Base-by-base conservation (phyloP, 2,329 filamentous ascomycete species). In the Xylariaceae sp. region DNA sequence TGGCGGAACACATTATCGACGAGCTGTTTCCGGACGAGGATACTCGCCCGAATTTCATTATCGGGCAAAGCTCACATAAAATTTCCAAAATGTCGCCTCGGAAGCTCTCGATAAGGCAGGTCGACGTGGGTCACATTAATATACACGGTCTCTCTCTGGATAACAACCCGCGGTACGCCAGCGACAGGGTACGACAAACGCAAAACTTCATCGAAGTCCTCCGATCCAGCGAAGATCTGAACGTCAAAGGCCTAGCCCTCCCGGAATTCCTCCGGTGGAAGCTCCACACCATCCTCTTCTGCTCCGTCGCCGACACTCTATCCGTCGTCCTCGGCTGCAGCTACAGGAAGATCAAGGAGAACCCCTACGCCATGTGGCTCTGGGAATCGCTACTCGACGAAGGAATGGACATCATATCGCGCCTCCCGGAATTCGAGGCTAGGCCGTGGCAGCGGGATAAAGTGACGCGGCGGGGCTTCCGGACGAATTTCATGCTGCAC, bases 221-320 rank as follows among this genome's bases (percentile, higher is more conserved):
- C 6, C 78, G 79, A 3, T 73, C 81, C 43, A 74, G 79, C 2
- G 78, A 82, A 0, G 72, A 77, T 4, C 76, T 94, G 2, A 71
- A 77, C 40, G 83, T 80, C 4, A 70, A 77, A 6, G 74, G 75
- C 6, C 72, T 84, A 48, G 72, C 75, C 0, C 75, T 80, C 7
- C 70, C 76, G 5, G 75, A 79, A 27, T 82, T 93, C 52, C 68
- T 93, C 6, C 76, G 80, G 49, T 73, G 79, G 56, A 93, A 95
- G 65, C 76, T 97, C 3, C 86, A 92, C 37, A 85, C 83, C 37
- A 73, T 96, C 29, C 82, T 88, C 2, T 80, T 91, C 55, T 83
- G 85, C 50, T 79, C 83, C 38, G 75, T 93, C 22, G 80, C 94
- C 44, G 91, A 95, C 53, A 84, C 92, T 0, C 72, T 96, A 5